Evolutionary conservation across 192 early-diverging fungal species (phyloP), one percentile per base, ranked within the genome.

Genomic region (Coemansia sp.): DNA sequence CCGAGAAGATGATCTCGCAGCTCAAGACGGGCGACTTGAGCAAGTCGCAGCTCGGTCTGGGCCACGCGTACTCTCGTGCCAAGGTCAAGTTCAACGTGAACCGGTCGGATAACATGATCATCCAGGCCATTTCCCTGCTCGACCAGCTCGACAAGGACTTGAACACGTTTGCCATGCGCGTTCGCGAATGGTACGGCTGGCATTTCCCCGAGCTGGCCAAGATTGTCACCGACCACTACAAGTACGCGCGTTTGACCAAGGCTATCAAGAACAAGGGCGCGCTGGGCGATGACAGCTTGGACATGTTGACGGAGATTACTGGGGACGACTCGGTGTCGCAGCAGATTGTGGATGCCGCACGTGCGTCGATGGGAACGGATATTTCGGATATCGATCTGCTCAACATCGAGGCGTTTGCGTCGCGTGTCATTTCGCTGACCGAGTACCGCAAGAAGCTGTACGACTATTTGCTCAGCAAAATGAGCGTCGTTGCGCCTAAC

Each of bases 21-120:
- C 81, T 98, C 41, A 97, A 95, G 88, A 85, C 89, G 11, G 93
- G 94, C 59, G 97, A 99, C 85, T 89, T 98, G 39, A 87, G 93
- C 72, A 98, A 98, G 84, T 94, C 95, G 69, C 95, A 93, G 65
- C 89, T 98, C 51, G 97, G 97, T 89, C 89, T 99, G 55, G 95
- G 94, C 50, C 97, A 99, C 88, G 96, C 94, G 38, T 90, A 97
- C 47, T 99, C 97, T 17, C 93, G 97, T 32, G 96, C 96, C 84
- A 97, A 97, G 85, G 92, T 99, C 83, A 99, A 99, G 85, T 99
- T 99, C 88, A 91, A 89, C 41, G 93, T 94, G 65, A 95, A 99
- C 85, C 97, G 97, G 88, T 94, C 97, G 11, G 97, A 99, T 85
- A 99, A 94, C 39, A 99, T 99, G 97, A 96, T 98, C 76, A 93